Evolutionary conservation across 768 basidiomycete species (phyloP).

Genomic region (Bullera alba): DNA sequence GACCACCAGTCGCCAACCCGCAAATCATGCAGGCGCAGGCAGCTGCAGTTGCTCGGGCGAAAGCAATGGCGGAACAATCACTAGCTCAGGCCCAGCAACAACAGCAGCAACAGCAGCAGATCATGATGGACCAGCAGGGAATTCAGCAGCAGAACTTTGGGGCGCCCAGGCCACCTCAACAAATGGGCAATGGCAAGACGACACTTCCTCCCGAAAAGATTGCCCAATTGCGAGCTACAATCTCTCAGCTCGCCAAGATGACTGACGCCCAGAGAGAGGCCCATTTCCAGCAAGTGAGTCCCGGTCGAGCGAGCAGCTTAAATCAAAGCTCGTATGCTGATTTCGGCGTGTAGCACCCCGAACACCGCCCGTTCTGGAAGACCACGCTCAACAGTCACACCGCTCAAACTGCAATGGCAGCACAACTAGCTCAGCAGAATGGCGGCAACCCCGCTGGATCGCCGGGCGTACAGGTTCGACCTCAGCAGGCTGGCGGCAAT

Average conservation of each 20-base stretch:
- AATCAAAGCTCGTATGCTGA: neutral
- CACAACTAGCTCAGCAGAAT: conserved; percentile 3
- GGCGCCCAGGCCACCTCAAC: conserved; percentile 4
- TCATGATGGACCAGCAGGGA: neutral
- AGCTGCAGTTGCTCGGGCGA: too few relatives aligned
- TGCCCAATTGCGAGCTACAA: conserved; percentile 4
- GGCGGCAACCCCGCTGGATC: neutral
- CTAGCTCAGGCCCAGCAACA: conserved; percentile 13
- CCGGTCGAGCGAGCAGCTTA: too few relatives aligned
- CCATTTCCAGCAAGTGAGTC: conserved; percentile 15
- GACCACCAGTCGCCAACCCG: too few relatives aligned
- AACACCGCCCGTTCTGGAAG: neutral
- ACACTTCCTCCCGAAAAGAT: conserved; percentile 10
- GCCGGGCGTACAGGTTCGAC: neutral
- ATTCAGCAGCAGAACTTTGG: neutral
- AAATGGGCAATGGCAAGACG: neutral
- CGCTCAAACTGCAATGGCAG: conserved; percentile 1
- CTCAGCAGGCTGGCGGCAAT: neutral
- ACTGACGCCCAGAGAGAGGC: conserved; percentile 15
- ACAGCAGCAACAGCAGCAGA: conserved; percentile 17
- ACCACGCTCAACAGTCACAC: conserved; percentile 1
- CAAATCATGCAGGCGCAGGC: too few relatives aligned
- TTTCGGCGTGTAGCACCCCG: neutral
- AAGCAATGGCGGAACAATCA: neutral
- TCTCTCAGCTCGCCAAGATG: conserved; percentile 16